A percentile compares a stretch with the other conserved stretches of the same genome.
phyloP scores from a whole-genome alignment of 306 rosid species.

The Lagenaria siceraria region DNA sequence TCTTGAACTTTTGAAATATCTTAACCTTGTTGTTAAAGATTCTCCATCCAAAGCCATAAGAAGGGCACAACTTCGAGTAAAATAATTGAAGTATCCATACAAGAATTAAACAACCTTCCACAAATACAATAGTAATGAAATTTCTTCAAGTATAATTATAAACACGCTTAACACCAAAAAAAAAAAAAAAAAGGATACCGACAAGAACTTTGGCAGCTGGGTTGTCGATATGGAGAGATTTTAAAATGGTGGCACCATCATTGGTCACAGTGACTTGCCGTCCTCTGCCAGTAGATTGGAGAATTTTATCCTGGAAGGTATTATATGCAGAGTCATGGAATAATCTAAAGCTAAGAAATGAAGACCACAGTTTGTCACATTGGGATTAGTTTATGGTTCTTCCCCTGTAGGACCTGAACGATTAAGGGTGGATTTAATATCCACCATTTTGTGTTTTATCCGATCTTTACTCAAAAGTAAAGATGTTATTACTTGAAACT shows the following conservation, averaged over 20 bases:
- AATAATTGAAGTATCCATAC: not conserved
- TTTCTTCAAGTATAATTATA: not conserved
- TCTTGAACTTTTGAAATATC: constrained; percentile 99
- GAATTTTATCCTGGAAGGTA: constrained; percentile 68
- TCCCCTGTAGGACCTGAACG: not conserved
- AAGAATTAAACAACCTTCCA: not conserved
- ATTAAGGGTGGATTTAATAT: not conserved
- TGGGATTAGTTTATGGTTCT: not conserved
- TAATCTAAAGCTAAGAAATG: not conserved
- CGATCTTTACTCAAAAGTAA: not conserved
- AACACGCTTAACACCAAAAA: not conserved
- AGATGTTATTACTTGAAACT: not conserved
- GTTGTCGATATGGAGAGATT: constrained; percentile 92
- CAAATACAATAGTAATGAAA: not conserved
- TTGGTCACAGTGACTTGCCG: constrained; percentile 74
- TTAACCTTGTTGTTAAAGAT: constrained; percentile 40
- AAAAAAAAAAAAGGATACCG: constrained; percentile 61
- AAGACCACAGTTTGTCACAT: not conserved
- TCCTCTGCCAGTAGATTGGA: constrained; percentile 95
- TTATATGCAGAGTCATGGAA: not conserved
- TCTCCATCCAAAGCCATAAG: not conserved
- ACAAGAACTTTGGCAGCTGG: constrained; percentile 99
- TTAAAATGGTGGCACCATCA: constrained; percentile 96
- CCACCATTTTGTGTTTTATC: not conserved
- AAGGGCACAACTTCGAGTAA: not conserved